These are phyloP conservation scores for Ophiobolus disseminans DNA, from an alignment of 2,329 filamentous ascomycete genomes.

Conservation along the genomic window DNA sequence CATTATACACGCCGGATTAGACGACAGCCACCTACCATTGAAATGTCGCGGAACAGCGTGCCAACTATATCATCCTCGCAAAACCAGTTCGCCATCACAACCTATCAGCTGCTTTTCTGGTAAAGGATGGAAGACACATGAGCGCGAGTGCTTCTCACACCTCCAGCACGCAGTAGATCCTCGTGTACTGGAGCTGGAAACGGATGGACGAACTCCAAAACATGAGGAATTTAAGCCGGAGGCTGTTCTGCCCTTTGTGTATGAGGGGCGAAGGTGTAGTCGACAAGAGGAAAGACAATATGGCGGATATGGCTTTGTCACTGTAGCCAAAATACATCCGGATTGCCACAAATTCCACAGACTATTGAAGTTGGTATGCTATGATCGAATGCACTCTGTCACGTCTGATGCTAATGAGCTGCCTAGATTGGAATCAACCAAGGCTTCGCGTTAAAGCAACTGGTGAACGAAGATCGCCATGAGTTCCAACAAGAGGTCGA, in stretches of 20 bases:
- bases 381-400: not conserved
- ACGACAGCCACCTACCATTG: not conserved
- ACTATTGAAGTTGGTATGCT: slow-evolving; percentile 1
- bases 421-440: slow-evolving; percentile 1
- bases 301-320: not conserved
- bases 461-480: not conserved
- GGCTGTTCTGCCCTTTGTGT: not conserved
- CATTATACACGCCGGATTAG: not conserved
- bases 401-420: not conserved
- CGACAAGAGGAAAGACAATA: not conserved
- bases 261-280: no score
- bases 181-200: not conserved
- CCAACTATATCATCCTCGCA: not conserved
- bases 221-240: not conserved
- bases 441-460: slow-evolving; percentile 3
- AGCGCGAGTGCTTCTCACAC: not conserved
- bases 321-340: not conserved
- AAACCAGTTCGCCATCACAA: not conserved
- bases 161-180: not conserved
- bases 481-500: slow-evolving; percentile 8
- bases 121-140: not conserved
- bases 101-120: not conserved
- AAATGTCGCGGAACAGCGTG: not conserved
- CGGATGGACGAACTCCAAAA: not conserved
- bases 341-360: slow-evolving; percentile 5